phyloP scores from a whole-genome alignment of 2,329 filamentous ascomycete genomes.

The Sclerotinia nivalis region DNA sequence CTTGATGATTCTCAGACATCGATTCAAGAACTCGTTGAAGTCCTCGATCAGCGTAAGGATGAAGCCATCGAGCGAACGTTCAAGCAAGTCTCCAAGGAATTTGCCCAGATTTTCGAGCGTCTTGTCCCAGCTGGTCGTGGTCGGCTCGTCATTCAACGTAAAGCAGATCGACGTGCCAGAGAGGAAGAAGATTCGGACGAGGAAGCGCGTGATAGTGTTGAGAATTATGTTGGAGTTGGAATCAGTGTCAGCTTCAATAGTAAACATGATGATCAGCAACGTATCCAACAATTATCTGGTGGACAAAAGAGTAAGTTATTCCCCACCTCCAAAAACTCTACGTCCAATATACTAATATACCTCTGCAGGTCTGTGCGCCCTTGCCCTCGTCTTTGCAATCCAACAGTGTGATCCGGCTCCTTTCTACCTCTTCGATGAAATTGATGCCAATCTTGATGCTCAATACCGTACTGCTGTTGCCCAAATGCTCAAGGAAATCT shows the following conservation, averaged over 20 bases:
- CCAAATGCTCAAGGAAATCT: conserved; percentile 79
- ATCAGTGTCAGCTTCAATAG: conserved; percentile 99
- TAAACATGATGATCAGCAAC: conserved; percentile 96
- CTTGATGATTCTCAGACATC: conserved; percentile 82
- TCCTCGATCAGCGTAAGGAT: conserved; percentile 93
- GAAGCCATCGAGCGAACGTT: conserved; percentile 98
- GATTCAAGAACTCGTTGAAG: conserved; percentile 88
- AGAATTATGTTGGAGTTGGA: conserved; percentile 94
- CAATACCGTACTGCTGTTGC: conserved; percentile 97
- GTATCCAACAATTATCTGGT: conserved; percentile 94
- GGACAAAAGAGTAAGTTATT: conserved; percentile 86
- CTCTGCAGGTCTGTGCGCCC: conserved; percentile 75
- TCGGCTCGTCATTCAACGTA: conserved; percentile 87
- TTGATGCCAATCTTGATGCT: conserved; percentile 95
- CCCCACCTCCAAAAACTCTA: not conserved
- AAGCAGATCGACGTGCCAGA: conserved; percentile 68
- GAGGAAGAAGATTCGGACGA: conserved; percentile 70
- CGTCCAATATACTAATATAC: conserved; percentile 29
- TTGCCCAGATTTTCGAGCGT: conserved; percentile 89
- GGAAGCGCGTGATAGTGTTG: conserved; percentile 69
- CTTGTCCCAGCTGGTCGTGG: conserved; percentile 93
- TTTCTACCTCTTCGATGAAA: conserved; percentile 99
- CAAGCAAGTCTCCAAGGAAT: conserved; percentile 94
- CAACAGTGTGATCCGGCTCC: conserved; percentile 96
- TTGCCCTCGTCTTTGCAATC: conserved; percentile 98